Evolutionary conservation across 83 land plant species (phyloP).

Genomic region (Thuja plicata): DNA sequence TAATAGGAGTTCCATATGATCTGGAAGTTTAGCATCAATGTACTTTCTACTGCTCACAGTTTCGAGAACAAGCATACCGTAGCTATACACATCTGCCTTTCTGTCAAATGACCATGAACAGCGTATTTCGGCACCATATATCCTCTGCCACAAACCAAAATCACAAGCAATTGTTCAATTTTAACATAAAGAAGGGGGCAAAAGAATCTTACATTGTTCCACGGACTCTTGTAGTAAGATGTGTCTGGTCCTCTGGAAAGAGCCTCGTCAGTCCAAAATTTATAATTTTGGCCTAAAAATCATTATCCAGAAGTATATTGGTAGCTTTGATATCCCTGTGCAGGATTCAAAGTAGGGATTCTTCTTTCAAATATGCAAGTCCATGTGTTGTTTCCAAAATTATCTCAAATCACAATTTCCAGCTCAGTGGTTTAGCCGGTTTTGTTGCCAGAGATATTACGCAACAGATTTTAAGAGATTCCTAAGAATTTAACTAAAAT

Average conservation of each 20-base stretch:
- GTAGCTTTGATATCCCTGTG: constrained; percentile 13
- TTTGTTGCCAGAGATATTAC: background rate
- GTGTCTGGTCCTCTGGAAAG: background rate
- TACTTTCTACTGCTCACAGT: constrained; percentile 2
- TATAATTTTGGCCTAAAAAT: constrained; percentile 2
- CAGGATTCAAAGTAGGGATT: background rate
- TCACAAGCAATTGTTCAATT: too few relatives aligned
- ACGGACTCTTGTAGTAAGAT: background rate
- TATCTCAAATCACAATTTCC: background rate
- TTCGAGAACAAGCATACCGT: background rate
- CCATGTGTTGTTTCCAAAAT: constrained; percentile 10
- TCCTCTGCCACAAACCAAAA: too few relatives aligned
- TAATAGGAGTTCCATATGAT: background rate
- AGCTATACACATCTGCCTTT: constrained; percentile 2
- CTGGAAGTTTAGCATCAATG: background rate
- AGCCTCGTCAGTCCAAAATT: constrained; percentile 13
- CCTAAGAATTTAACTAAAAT: background rate
- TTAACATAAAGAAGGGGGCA: background rate
- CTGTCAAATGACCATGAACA: background rate
- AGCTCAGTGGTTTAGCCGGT: background rate
- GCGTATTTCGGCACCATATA: constrained; percentile 5
- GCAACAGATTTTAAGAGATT: background rate
- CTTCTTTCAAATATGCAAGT: constrained; percentile 13
- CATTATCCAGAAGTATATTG: constrained; percentile 11
- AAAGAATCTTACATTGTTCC: constrained; percentile 1